Evolutionary conservation across 2,329 filamentous ascomycete species (phyloP).

Genomic region (Colletotrichum horii): DNA sequence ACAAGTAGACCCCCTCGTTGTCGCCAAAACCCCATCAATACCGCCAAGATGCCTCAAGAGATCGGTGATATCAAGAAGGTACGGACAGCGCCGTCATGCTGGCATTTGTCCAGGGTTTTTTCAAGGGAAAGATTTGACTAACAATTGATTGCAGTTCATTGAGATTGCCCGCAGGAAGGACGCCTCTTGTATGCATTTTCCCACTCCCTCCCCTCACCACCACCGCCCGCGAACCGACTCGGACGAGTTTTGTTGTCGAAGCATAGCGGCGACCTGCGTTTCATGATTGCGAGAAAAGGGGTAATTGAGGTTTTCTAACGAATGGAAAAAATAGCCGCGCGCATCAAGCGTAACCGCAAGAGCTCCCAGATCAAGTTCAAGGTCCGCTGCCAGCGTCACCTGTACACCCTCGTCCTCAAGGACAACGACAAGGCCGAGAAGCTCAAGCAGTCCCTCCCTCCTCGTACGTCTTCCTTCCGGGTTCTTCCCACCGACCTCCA

Average conservation of each 20-base stretch:
- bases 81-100: conserved; percentile 26
- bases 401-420: conserved; percentile 99
- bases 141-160: conserved; percentile 76
- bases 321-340: conserved; percentile 64
- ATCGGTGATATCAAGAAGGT: conserved; percentile 96
- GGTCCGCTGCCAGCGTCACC: conserved; percentile 95
- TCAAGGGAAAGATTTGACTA: conserved; percentile 23
- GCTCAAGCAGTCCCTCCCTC: conserved; percentile 98
- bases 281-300: conserved; percentile 19
- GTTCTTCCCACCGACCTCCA: fast-evolving
- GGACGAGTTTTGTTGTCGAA: neutral
- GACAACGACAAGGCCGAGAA: conserved; percentile 99
- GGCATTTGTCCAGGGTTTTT: neutral
- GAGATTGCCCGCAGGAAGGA: conserved; percentile 99
- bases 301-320: conserved; percentile 31
- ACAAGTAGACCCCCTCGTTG: conserved; percentile 11
- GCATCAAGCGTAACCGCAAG: conserved; percentile 96
- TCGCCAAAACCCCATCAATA: conserved; percentile 27
- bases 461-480: conserved; percentile 69
- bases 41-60: conserved; percentile 95
- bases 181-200: conserved; percentile 85
- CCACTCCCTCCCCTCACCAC: neutral
- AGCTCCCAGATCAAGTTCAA: conserved; percentile 99
- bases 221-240: neutral
- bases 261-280: conserved; percentile 4